Percentiles rank a stretch among this genome's conserved stretches.
Conservation (phyloP, 2,329 filamentous ascomycete species). For the Purpureocillium takamizusanense region DNA sequence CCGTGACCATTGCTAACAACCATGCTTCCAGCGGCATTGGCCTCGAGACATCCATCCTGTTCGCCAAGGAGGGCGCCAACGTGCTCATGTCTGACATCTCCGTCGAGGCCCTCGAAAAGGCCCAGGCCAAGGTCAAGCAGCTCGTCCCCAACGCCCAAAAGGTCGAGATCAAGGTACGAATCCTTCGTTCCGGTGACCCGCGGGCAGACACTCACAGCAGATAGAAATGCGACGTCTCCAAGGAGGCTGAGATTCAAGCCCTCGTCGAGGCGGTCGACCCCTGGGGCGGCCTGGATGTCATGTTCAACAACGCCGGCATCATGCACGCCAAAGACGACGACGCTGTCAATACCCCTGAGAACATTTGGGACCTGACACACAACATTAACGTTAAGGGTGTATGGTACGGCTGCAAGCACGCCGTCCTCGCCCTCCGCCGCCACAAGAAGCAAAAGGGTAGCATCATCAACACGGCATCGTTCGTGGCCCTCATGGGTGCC, state of each 20-base stretch:
- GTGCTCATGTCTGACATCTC: constrained; percentile 84
- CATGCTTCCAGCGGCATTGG: constrained; percentile 86
- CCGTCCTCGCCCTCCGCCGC: constrained; percentile 69
- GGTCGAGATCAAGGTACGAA: constrained; percentile 48
- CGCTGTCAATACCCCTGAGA: constrained; percentile 76
- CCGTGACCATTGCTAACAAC: no score
- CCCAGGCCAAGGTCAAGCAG: constrained; percentile 64
- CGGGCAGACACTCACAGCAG: not conserved
- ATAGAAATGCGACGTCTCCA: constrained; percentile 65
- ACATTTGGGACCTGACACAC: constrained; percentile 90
- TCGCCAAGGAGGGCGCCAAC: constrained; percentile 78
- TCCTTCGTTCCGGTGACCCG: not conserved
- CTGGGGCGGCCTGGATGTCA: constrained; percentile 83
- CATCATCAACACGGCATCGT: constrained; percentile 87
- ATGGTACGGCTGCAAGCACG: constrained; percentile 94
- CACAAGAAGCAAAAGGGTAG: constrained; percentile 71
- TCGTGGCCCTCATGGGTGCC: constrained; percentile 78
- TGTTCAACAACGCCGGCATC: constrained; percentile 97
- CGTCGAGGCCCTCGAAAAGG: constrained; percentile 65
- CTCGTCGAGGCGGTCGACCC: constrained; percentile 66
- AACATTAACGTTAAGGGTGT: constrained; percentile 96
- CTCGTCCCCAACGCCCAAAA: constrained; percentile 53
- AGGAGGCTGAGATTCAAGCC: constrained; percentile 68
- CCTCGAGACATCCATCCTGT: constrained; percentile 84
- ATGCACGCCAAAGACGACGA: constrained; percentile 82